These are phyloP conservation scores for Cryptosporidium ubiquitum DNA, from an alignment of 169 alveolate species.

Conservation along the genomic window DNA sequence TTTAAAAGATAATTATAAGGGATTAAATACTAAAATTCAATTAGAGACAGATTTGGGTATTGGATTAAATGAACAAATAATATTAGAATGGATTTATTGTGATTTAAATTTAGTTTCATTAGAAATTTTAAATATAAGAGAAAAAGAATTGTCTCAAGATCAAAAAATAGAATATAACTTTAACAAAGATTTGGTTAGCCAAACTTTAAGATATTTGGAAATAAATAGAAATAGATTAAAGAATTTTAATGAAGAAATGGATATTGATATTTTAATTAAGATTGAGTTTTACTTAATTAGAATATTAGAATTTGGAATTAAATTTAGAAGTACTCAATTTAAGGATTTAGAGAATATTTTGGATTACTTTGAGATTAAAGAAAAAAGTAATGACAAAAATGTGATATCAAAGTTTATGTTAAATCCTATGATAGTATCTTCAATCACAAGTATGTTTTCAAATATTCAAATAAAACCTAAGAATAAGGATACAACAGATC, in stretches of 20 bases:
- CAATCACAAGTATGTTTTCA: constrained; percentile 33
- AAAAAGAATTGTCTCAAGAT: not conserved
- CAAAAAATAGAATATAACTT: not conserved
- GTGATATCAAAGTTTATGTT: not conserved
- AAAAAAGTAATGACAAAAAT: not conserved
- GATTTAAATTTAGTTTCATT: not conserved
- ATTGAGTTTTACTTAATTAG: constrained; percentile 4
- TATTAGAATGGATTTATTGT: constrained; percentile 5
- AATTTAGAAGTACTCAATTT: not conserved
- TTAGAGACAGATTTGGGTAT: not conserved
- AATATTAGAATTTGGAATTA: constrained; percentile 24
- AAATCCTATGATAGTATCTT: constrained; percentile 32
- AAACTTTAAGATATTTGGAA: not conserved
- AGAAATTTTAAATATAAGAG: not conserved
- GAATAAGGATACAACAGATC: not conserved
- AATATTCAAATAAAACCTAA: not conserved
- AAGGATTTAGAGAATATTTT: constrained; percentile 18
- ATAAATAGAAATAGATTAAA: not conserved
- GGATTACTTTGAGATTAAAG: not conserved
- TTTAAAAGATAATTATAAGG: not conserved
- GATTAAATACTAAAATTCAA: not conserved
- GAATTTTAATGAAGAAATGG: not conserved
- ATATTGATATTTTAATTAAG: not conserved
- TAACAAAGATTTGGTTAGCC: not conserved
- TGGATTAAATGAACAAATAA: not conserved